A percentile compares a stretch with the other conserved stretches of the same genome.
Conservation (phyloP, 257 asterid genomes). For the Scutellaria minor region DNA sequence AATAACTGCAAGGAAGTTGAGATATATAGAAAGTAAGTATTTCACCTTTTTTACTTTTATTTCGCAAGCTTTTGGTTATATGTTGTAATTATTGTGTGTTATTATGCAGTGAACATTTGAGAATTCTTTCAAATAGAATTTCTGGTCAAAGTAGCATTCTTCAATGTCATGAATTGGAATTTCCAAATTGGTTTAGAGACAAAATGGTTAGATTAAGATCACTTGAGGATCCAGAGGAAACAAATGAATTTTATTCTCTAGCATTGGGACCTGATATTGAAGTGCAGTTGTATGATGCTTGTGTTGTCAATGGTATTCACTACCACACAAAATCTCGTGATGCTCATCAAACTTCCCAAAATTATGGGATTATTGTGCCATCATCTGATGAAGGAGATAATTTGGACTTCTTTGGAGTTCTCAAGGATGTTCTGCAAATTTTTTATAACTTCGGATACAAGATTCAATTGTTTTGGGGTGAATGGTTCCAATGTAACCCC, state of each 20-base stretch:
- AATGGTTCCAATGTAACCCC: background rate
- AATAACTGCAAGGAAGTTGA: background rate
- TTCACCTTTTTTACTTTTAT: background rate
- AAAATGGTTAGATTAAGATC: background rate
- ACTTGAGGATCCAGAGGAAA: background rate
- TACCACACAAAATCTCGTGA: constrained; percentile 4
- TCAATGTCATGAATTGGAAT: background rate
- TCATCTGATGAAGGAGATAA: background rate
- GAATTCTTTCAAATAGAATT: background rate
- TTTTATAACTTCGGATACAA: background rate
- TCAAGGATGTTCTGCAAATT: background rate
- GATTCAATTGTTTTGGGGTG: background rate
- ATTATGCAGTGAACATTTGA: background rate
- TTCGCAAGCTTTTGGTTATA: background rate
- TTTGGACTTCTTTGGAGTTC: background rate
- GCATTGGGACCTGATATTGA: background rate
- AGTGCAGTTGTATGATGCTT: background rate
- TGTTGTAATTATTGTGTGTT: background rate
- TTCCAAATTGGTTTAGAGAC: background rate
- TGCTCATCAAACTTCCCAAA: background rate
- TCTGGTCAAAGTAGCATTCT: background rate
- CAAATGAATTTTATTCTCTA: background rate
- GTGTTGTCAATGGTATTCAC: background rate
- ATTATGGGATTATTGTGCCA: background rate
- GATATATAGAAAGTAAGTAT: background rate